Evolutionary conservation across 768 basidiomycete genomes (phyloP).

Genomic region (Tephrocybe sp.): DNA sequence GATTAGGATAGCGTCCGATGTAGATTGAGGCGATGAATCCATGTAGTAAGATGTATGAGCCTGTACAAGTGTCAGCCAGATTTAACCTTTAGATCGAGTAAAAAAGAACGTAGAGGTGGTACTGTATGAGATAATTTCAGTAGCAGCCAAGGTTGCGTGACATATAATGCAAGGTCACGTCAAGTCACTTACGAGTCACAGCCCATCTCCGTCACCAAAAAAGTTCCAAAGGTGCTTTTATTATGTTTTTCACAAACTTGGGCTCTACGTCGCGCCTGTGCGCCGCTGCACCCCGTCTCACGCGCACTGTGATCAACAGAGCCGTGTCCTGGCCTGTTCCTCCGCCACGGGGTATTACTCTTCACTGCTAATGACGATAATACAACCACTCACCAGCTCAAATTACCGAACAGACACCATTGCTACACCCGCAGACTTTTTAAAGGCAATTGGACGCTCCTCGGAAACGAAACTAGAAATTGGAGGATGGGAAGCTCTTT

Average conservation of each 20-base stretch:
- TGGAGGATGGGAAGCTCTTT: conserved; percentile 73
- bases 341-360: conserved; percentile 28
- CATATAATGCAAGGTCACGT: background rate
- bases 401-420: conserved; percentile 39
- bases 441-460: conserved; percentile 71
- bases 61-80: too few relatives aligned
- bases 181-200: background rate
- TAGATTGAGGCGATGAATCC: too few relatives aligned
- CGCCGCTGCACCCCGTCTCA: conserved; percentile 21
- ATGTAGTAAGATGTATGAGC: too few relatives aligned
- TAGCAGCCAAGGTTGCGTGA: too few relatives aligned
- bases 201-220: background rate
- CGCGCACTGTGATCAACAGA: conserved; percentile 33
- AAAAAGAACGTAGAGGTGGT: too few relatives aligned
- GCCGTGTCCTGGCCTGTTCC: conserved; percentile 32
- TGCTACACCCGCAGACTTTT: conserved; percentile 56
- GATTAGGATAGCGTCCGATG: too few relatives aligned
- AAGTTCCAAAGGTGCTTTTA: background rate
- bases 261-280: conserved; percentile 21
- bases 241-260: conserved; percentile 13
- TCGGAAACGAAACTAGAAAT: conserved; percentile 60
- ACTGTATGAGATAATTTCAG: too few relatives aligned
- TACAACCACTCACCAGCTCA: conserved; percentile 11
- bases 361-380: conserved; percentile 8
- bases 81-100: too few relatives aligned